phyloP scores from a whole-genome alignment of 2,329 filamentous ascomycete genomes.

The Beauveria brongniartii region DNA sequence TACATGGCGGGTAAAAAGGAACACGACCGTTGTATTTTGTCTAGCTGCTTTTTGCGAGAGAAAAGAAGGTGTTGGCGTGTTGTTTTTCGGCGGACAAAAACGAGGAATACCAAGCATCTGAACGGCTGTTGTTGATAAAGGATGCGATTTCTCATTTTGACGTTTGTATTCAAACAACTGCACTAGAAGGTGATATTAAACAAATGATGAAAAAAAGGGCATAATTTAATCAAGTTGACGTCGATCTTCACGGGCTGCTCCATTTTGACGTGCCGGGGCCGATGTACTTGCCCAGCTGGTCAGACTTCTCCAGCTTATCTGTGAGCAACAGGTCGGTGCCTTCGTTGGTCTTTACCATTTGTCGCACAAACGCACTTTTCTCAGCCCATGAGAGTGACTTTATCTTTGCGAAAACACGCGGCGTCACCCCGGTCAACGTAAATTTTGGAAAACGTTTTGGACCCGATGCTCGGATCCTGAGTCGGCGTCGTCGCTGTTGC shows the following conservation, averaged over 20 bases:
- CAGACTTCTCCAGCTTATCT: neutral
- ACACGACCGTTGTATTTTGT: slow-evolving; percentile 1
- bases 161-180: neutral
- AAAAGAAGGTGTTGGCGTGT: slow-evolving; percentile 5
- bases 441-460: slow-evolving; percentile 66
- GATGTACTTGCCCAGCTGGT: neutral
- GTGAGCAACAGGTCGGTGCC: slow-evolving; percentile 23
- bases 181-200: neutral
- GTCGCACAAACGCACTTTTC: slow-evolving; percentile 68
- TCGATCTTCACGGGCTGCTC: neutral
- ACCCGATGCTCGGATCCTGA: slow-evolving; percentile 60
- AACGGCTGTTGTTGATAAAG: neutral
- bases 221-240: neutral
- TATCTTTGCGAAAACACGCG: slow-evolving; percentile 64
- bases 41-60: neutral
- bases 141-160: neutral
- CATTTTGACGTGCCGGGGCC: neutral
- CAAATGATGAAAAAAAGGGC: neutral
- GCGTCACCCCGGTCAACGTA: slow-evolving; percentile 75
- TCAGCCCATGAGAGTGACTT: slow-evolving; percentile 89
- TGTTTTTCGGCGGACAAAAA: neutral
- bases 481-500: no score
- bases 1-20: neutral
- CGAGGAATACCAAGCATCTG: slow-evolving; percentile 6
- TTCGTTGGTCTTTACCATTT: slow-evolving; percentile 39